Evolutionary conservation across 2,329 filamentous ascomycete genomes (phyloP), one percentile per base, ranked within the genome.

Genomic region (Ilyonectria sp.): DNA sequence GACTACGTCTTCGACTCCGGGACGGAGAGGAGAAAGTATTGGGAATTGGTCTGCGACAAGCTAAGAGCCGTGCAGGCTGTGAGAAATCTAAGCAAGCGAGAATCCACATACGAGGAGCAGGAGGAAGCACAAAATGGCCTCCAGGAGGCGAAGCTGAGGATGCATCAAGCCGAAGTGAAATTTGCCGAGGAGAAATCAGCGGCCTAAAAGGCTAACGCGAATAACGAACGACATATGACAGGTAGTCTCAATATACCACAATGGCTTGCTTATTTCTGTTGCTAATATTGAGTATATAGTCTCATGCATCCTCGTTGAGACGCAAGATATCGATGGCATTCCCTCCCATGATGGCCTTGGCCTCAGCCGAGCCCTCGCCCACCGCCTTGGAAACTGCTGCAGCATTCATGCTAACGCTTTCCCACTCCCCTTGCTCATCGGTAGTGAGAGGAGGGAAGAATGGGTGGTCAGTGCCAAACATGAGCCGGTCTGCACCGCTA

Each of bases 391-490:
- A 78, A n/a, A 91, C 89, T 6, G 89, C 89, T 6, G 82, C 79
- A 1, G 79, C 81, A 65, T 86, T 86, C 71, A 84, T 65, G 56
- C 78, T 87, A 4, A 93, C 91, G 76, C 92, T 94, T 74, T 91
- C 86, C 92, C 92, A 94, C 74, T 91, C 86, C 43, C 85, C 87
- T 70, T 88, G 85, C 65, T 90, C 89, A 56, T 90, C 89, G 40
- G 82, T 84, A 35, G 85, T 86, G 19, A 94, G 80, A 1, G 93
- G 93, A n/a, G 93, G 93, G 80, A 95, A 95, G 82, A 95, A 95
- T 0, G 93, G 93, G 78, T 95, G 92, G 77, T 95, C 93, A 0
- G 93, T 95, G 29, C 93, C 93, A 81, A 95, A 95, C 84, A 95
- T 88, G 57, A 95, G 81, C 66, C 92, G 85, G 73, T 94, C 92